Conservation (phyloP, 208 protist genomes). For the Phytomonas francai region DNA sequence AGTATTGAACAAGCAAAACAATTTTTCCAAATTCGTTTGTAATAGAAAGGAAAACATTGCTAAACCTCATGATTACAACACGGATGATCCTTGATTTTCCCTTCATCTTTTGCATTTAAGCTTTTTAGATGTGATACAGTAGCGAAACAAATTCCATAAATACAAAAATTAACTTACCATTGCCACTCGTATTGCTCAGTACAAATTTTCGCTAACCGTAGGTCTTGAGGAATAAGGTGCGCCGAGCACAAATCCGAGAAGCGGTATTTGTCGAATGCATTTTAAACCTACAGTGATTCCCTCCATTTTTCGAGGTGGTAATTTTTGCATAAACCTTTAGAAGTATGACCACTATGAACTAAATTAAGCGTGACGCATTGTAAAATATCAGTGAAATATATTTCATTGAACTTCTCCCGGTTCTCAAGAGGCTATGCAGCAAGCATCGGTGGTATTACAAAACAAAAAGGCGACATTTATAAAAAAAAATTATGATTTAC, state of each 20-base stretch:
- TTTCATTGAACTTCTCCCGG: not conserved
- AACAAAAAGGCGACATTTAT: not conserved
- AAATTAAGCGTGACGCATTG: not conserved
- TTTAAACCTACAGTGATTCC: not conserved
- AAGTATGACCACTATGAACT: not conserved
- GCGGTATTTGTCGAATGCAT: not conserved
- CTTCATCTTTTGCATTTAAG: conserved; percentile 1
- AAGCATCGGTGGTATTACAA: not conserved
- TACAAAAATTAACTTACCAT: not conserved
- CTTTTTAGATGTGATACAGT: not conserved
- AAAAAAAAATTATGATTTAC: not conserved
- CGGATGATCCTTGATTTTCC: not conserved
- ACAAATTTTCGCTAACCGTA: not conserved
- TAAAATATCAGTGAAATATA: not conserved
- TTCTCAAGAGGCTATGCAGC: not conserved
- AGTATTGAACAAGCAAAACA: not conserved
- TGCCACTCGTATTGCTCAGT: not conserved
- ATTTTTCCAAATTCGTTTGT: not conserved
- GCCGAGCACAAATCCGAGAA: not conserved
- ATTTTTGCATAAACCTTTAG: not conserved
- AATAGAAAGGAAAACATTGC: not conserved
- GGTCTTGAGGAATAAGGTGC: not conserved
- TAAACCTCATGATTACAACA: not conserved
- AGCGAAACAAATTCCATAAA: not conserved
- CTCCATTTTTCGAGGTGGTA: not conserved